Conservation (phyloP, 2,329 filamentous ascomycete genomes). For the Colletotrichum sp. region DNA sequence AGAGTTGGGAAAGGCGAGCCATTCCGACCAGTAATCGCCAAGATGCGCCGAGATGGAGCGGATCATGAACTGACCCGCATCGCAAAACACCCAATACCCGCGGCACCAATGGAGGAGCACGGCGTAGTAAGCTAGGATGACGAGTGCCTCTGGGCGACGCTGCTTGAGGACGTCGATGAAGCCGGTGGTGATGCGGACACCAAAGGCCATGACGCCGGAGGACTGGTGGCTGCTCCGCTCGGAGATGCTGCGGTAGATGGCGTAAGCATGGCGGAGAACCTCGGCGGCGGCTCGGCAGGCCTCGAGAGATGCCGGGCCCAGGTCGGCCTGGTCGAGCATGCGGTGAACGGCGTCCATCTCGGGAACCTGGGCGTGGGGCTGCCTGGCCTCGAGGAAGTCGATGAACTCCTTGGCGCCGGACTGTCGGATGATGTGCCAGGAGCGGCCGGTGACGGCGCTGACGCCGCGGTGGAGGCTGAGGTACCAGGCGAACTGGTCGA, state of each 20-base stretch:
- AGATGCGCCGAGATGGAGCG: slow-evolving; percentile 28
- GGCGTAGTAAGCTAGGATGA: slow-evolving; percentile 55
- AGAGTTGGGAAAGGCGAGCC: slow-evolving; percentile 25
- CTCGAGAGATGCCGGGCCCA: slow-evolving; percentile 28
- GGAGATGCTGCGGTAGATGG: slow-evolving; percentile 31
- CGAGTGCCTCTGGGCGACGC: slow-evolving; percentile 44
- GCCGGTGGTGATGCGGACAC: slow-evolving; percentile 33
- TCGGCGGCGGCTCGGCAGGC: slow-evolving; percentile 34
- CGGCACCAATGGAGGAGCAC: slow-evolving; percentile 49
- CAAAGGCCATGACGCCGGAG: slow-evolving; percentile 32
- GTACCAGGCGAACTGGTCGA: slow-evolving; percentile 46
- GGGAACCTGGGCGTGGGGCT: slow-evolving; percentile 31
- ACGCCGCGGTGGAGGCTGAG: slow-evolving; percentile 48
- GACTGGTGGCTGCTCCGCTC: slow-evolving; percentile 30
- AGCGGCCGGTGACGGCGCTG: slow-evolving; percentile 37
- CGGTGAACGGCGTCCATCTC: slow-evolving; percentile 26
- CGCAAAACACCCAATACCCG: slow-evolving; percentile 39
- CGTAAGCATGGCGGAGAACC: slow-evolving; percentile 38
- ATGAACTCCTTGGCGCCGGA: slow-evolving; percentile 34
- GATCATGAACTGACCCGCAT: slow-evolving; percentile 34
- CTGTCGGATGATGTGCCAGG: slow-evolving; percentile 38
- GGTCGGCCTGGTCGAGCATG: slow-evolving; percentile 14
- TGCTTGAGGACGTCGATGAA: slow-evolving; percentile 40
- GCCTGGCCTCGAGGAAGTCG: slow-evolving; percentile 24
- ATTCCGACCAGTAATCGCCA: slow-evolving; percentile 34